Evolutionary conservation across 108 stramenopile genomes (phyloP).

Genomic region (Cylindrotheca closterium): DNA sequence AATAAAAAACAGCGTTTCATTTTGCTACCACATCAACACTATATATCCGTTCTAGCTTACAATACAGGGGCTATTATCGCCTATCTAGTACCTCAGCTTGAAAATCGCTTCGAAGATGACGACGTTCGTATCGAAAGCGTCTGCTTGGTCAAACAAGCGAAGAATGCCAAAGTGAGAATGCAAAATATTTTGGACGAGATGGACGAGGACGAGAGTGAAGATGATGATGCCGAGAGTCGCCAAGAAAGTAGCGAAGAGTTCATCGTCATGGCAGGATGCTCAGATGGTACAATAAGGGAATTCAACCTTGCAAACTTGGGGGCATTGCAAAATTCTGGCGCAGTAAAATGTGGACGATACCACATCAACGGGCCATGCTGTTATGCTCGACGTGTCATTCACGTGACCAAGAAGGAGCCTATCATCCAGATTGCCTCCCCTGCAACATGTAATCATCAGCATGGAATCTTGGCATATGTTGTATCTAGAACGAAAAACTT

Average conservation of each 20-base stretch:
- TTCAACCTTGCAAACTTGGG: slow-evolving; percentile 21
- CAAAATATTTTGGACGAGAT: slow-evolving; percentile 22
- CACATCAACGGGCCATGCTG: slow-evolving; percentile 18
- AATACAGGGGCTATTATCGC: slow-evolving; percentile 39
- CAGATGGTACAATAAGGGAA: slow-evolving; percentile 42
- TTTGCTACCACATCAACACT: slow-evolving; percentile 36
- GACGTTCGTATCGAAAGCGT: slow-evolving; percentile 19
- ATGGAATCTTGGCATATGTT: slow-evolving; percentile 28
- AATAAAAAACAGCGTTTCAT: slow-evolving; percentile 33
- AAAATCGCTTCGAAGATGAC: slow-evolving; percentile 5
- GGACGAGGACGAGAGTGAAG: slow-evolving; percentile 20
- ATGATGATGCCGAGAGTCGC: background rate
- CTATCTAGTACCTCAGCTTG: slow-evolving; percentile 16
- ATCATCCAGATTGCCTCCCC: slow-evolving; percentile 26
- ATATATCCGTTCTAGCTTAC: slow-evolving; percentile 41
- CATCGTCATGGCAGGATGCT: slow-evolving; percentile 40
- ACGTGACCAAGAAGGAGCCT: slow-evolving; percentile 23
- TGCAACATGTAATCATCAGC: background rate
- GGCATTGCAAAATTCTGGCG: background rate
- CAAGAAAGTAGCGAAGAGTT: slow-evolving; percentile 14
- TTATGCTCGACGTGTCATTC: slow-evolving; percentile 35
- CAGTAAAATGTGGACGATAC: slow-evolving; percentile 20
- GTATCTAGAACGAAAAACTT: slow-evolving; percentile 6
- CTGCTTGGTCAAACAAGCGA: slow-evolving; percentile 14
- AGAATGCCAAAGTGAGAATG: slow-evolving; percentile 8